A percentile compares a stretch with the other conserved stretches of the same genome.
Conservation (phyloP, 108 stramenopile species). For the Pseudonitzschia multiseries region DNA sequence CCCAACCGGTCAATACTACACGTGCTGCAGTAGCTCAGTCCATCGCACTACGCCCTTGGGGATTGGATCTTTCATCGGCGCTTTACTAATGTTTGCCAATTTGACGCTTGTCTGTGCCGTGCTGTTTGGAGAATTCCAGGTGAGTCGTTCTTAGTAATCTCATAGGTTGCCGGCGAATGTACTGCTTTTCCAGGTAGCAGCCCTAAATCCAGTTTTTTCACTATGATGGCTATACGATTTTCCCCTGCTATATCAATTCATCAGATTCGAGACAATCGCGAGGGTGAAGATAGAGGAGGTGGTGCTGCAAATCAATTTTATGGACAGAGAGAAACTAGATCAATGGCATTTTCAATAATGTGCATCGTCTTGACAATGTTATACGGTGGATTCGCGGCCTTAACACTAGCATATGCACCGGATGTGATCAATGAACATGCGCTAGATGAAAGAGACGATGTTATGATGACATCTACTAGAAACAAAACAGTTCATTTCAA, state of each 20-base stretch:
- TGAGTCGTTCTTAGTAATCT: conserved; percentile 26
- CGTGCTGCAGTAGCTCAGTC: conserved; percentile 68
- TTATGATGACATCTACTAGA: conserved; percentile 27
- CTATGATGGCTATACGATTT: neutral
- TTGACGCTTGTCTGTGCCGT: conserved; percentile 71
- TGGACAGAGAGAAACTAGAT: conserved; percentile 34
- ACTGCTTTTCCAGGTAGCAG: too few relatives aligned
- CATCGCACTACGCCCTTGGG: conserved; percentile 80
- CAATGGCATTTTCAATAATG: conserved; percentile 73
- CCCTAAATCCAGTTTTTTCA: neutral
- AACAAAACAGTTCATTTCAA: conserved; percentile 20
- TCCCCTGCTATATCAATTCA: neutral
- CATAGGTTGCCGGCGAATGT: neutral
- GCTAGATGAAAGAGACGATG: conserved; percentile 53
- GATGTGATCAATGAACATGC: conserved; percentile 68
- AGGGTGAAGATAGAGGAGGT: conserved; percentile 47
- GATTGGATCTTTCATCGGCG: conserved; percentile 81
- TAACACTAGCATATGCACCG: conserved; percentile 55
- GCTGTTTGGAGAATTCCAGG: conserved; percentile 88
- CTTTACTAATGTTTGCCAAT: conserved; percentile 84
- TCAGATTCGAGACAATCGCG: conserved; percentile 52
- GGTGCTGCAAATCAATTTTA: conserved; percentile 15
- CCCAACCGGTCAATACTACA: conserved; percentile 81
- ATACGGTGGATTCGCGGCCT: conserved; percentile 70
- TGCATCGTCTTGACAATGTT: conserved; percentile 84